Percentiles rank a stretch among this genome's conserved stretches.
phyloP scores from a whole-genome alignment of 768 basidiomycete species.

The Boletus subcaerulescens region DNA sequence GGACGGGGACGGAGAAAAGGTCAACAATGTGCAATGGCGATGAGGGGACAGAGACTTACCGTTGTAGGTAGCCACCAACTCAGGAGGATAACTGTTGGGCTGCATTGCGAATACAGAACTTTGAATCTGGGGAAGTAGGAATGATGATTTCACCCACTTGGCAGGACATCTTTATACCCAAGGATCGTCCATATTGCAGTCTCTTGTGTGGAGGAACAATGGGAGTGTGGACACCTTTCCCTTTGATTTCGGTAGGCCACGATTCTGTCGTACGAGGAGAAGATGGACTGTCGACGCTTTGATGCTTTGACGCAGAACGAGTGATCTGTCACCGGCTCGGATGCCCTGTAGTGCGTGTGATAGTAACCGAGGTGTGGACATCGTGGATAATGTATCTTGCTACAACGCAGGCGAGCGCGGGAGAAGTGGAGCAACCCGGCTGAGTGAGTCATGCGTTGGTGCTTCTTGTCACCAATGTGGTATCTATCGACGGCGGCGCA shows the following conservation, averaged over 20 bases:
- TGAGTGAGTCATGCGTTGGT: no score
- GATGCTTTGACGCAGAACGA: no score
- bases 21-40: background rate
- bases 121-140: background rate
- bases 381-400: no score
- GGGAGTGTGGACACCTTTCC: background rate
- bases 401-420: background rate
- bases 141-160: conserved; percentile 3
- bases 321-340: no score
- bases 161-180: conserved; percentile 5
- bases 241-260: background rate
- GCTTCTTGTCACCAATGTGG: background rate
- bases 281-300: no score
- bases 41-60: background rate
- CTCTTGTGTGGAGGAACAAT: no score
- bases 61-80: conserved; percentile 3
- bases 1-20: background rate
- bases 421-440: background rate
- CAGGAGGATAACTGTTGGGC: background rate
- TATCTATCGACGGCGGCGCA: background rate
- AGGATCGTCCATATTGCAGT: background rate
- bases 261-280: no score
- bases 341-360: no score
- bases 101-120: conserved; percentile 4
- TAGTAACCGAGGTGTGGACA: no score